These are phyloP conservation scores for Yarrowia sp. DNA, from an alignment of 805 yeast species.

Conservation along the genomic window DNA sequence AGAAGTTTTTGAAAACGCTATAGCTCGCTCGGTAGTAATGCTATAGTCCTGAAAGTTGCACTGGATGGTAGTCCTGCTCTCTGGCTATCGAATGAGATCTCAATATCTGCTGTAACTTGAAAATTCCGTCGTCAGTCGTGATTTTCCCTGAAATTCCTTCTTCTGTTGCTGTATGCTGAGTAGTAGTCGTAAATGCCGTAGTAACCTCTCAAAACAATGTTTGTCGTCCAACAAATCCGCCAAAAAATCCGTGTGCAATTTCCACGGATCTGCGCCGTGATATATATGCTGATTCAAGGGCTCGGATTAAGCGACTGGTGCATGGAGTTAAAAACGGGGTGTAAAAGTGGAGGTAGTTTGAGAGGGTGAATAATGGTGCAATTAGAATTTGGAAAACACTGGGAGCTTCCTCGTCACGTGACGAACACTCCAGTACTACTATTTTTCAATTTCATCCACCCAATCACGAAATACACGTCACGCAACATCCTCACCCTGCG, in stretches of 20 bases:
- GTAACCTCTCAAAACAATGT: too few species aligned
- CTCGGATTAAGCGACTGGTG: background rate
- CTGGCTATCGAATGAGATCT: too few species aligned
- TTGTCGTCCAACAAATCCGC: background rate
- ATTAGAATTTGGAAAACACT: background rate
- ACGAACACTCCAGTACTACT: background rate
- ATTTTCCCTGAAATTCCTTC: too few species aligned
- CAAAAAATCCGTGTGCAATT: background rate
- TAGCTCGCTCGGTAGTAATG: too few species aligned
- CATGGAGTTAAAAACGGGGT: constrained; percentile 11
- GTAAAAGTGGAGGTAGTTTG: background rate
- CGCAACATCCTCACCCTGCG: background rate
- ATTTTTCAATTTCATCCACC: background rate
- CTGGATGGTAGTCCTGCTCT: too few species aligned
- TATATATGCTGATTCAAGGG: constrained; percentile 1
- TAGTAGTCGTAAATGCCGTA: too few species aligned
- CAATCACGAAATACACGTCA: background rate
- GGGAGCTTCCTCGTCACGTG: background rate
- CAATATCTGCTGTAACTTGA: too few species aligned
- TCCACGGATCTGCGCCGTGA: background rate
- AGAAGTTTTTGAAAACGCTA: too few species aligned
- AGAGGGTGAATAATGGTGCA: background rate
- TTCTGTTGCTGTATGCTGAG: too few species aligned
- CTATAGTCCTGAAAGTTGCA: too few species aligned
- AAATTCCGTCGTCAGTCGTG: too few species aligned